These are phyloP conservation scores for Trametes maxima DNA, from an alignment of 768 basidiomycete genomes.

Conservation along the genomic window DNA sequence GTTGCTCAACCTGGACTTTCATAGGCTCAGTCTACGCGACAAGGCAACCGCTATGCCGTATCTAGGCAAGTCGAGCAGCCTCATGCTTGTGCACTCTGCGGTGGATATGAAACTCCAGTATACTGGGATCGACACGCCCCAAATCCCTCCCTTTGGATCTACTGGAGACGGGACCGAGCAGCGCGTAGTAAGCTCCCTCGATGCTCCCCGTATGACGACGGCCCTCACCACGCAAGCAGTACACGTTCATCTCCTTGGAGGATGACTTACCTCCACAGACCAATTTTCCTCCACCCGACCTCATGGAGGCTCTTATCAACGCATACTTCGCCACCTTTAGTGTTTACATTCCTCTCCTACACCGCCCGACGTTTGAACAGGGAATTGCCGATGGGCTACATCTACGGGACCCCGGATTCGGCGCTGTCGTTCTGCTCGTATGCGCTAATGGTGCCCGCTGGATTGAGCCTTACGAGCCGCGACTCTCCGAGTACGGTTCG, in stretches of 20 bases:
- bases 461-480: slow-evolving; percentile 40
- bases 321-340: slow-evolving; percentile 45
- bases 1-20: background rate
- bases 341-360: slow-evolving; percentile 42
- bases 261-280: background rate
- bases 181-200: too few relatives aligned
- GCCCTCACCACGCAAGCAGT: background rate
- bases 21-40: background rate
- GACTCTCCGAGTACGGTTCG: slow-evolving; percentile 36
- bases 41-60: slow-evolving; percentile 9
- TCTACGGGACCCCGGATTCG: slow-evolving; percentile 46
- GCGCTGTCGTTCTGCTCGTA: slow-evolving; percentile 54
- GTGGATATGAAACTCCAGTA: slow-evolving; percentile 14
- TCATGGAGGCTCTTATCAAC: slow-evolving; percentile 39
- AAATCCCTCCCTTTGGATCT: too few relatives aligned
- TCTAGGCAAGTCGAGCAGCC: slow-evolving; percentile 26
- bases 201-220: too few relatives aligned
- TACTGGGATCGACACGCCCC: background rate
- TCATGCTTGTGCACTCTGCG: slow-evolving; percentile 21
- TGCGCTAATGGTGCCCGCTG: slow-evolving; percentile 53
- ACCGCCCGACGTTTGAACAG: slow-evolving; percentile 44
- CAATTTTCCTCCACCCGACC: slow-evolving; percentile 18
- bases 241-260: background rate
- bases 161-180: too few relatives aligned
- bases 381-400: slow-evolving; percentile 40